Evolutionary conservation across 2,329 filamentous ascomycete species (phyloP).

Genomic region (Ramularia collo-cygni): DNA sequence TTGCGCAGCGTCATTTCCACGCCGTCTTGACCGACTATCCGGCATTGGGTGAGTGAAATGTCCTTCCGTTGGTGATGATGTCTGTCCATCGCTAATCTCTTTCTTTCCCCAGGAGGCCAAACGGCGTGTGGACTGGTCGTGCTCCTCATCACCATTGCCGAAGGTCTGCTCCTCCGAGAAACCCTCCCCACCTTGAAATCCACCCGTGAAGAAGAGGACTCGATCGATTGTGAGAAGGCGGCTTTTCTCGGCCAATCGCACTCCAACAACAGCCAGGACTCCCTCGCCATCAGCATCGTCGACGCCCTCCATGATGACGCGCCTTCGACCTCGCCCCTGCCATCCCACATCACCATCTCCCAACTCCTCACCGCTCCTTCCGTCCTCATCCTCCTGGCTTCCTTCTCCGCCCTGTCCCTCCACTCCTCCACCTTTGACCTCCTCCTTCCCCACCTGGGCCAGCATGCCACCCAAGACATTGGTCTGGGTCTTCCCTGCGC

Average conservation of each 20-base stretch:
- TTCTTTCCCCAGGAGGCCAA: conserved; percentile 27
- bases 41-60: conserved; percentile 27
- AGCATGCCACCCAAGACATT: conserved; percentile 38
- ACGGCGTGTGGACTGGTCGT: conserved; percentile 39
- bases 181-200: conserved; percentile 9
- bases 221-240: conserved; percentile 39
- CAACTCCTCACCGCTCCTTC: conserved; percentile 43
- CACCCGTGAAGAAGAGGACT: conserved; percentile 8
- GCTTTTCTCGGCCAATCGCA: conserved; percentile 36
- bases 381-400: conserved; percentile 40
- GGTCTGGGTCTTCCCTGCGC: conserved; percentile 43
- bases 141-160: conserved; percentile 35
- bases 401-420: conserved; percentile 49
- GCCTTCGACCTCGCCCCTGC: conserved; percentile 12
- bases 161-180: conserved; percentile 35
- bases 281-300: conserved; percentile 31
- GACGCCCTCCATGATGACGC: conserved; percentile 26
- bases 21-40: conserved; percentile 39
- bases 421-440: conserved; percentile 49
- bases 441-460: conserved; percentile 42
- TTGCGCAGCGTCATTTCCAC: conserved; percentile 32
- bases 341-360: conserved; percentile 37
- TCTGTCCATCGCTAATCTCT: too few relatives aligned
- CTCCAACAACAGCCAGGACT: conserved; percentile 28
- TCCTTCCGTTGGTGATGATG: too few relatives aligned